A percentile compares a stretch with the other conserved stretches of the same genome.
phyloP scores from a whole-genome alignment of 306 rosid species.

The Senna siamea region DNA sequence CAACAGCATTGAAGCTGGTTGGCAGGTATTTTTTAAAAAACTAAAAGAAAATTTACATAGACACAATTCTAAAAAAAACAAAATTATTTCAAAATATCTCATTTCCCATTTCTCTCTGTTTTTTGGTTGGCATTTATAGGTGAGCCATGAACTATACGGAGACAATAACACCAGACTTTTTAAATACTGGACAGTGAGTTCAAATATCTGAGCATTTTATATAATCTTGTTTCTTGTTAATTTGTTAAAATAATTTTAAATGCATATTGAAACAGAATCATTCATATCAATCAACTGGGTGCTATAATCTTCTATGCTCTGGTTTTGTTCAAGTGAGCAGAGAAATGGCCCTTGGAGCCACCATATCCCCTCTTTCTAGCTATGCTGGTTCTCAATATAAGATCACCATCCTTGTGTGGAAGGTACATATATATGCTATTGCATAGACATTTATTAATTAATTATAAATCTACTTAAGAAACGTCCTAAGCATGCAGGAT shows the following conservation, averaged over 20 bases:
- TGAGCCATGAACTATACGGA: constrained; percentile 56
- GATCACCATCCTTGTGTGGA: constrained; percentile 55
- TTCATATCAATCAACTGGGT: constrained; percentile 61
- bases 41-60: too few species aligned
- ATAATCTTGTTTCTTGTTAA: too few species aligned
- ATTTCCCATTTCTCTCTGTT: background rate
- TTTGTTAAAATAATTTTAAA: constrained; percentile 23
- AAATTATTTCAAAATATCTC: too few species aligned
- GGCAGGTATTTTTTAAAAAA: constrained; percentile 54
- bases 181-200: constrained; percentile 28
- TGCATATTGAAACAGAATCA: constrained; percentile 45
- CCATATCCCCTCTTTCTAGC: constrained; percentile 54
- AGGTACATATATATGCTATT: constrained; percentile 53
- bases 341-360: constrained; percentile 59
- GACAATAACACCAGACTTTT: constrained; percentile 53
- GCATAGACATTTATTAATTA: too few species aligned
- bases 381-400: constrained; percentile 48
- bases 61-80: too few species aligned
- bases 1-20: constrained; percentile 61
- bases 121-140: constrained; percentile 39
- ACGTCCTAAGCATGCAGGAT: constrained; percentile 29
- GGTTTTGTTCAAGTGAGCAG: constrained; percentile 59
- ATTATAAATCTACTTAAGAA: too few species aligned
- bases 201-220: constrained; percentile 5
- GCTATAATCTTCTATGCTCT: constrained; percentile 61